Conservation (phyloP, 2,329 filamentous ascomycete species). For the Fusarium redolens region DNA sequence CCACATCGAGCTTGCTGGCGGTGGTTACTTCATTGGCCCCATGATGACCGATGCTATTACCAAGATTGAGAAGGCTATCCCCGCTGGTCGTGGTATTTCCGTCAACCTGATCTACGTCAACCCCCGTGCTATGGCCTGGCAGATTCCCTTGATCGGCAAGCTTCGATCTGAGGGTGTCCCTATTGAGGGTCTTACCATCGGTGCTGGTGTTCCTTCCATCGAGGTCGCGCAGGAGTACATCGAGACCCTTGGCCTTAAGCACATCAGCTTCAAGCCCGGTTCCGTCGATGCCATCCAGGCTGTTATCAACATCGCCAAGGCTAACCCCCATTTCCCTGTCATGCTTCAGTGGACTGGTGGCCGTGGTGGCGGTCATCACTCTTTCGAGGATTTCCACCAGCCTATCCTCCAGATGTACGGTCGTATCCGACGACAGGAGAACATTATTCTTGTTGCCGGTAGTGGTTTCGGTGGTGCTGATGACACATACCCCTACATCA, state of each 20-base stretch:
- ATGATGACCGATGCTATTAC: slow-evolving; percentile 84
- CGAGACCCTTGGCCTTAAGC: slow-evolving; percentile 89
- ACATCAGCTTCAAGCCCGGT: slow-evolving; percentile 94
- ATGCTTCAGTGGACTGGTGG: slow-evolving; percentile 96
- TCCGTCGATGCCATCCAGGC: slow-evolving; percentile 88
- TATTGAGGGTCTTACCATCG: slow-evolving; percentile 92
- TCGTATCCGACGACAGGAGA: slow-evolving; percentile 84
- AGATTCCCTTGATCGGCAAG: slow-evolving; percentile 84
- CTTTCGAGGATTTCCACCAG: slow-evolving; percentile 94
- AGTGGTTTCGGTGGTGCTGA: slow-evolving; percentile 92
- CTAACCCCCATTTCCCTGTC: slow-evolving; percentile 93
- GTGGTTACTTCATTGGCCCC: slow-evolving; percentile 87
- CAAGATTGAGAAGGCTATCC: slow-evolving; percentile 87
- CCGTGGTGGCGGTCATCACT: slow-evolving; percentile 93
- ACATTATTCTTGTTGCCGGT: slow-evolving; percentile 89
- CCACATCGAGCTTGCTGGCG: slow-evolving; percentile 89
- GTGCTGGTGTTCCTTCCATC: slow-evolving; percentile 91
- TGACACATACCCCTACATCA: slow-evolving; percentile 92
- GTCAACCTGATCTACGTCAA: slow-evolving; percentile 94
- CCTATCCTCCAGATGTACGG: slow-evolving; percentile 92
- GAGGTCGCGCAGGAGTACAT: slow-evolving; percentile 96
- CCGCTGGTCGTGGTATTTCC: slow-evolving; percentile 86
- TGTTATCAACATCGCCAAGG: slow-evolving; percentile 92
- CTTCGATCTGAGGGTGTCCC: slow-evolving; percentile 87
- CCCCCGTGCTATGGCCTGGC: slow-evolving; percentile 90